These are phyloP conservation scores for Ilex paraguariensis DNA, from an alignment of 305 asterid species.

Conservation along the genomic window DNA sequence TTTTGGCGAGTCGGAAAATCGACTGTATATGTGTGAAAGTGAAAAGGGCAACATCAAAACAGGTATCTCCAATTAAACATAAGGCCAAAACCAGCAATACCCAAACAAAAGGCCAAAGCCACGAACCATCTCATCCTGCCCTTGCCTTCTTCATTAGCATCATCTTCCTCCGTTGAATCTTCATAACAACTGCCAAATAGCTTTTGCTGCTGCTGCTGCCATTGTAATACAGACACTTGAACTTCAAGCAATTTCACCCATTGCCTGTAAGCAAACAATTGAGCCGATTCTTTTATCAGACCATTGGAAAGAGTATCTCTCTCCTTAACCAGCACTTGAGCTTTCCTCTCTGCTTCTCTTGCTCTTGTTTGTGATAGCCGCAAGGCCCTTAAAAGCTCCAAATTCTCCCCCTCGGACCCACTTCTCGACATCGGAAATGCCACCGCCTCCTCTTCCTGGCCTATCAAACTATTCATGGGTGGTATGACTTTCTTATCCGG, in stretches of 20 bases:
- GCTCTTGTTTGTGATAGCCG: conserved; percentile 61
- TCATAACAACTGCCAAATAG: not conserved
- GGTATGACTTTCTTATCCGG: conserved; percentile 23
- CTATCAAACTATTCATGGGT: conserved; percentile 11
- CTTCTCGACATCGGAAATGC: not conserved
- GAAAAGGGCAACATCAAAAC: conserved; percentile 10
- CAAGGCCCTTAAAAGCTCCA: conserved; percentile 49
- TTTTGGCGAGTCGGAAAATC: no score
- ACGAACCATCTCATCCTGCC: conserved; percentile 21
- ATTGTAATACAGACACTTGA: conserved; percentile 20
- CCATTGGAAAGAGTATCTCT: conserved; percentile 32
- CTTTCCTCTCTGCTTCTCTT: conserved; percentile 60
- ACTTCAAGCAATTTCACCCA: conserved; percentile 48
- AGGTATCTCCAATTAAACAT: conserved; percentile 24
- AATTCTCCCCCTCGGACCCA: conserved; percentile 19
- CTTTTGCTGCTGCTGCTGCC: conserved; percentile 10
- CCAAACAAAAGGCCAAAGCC: conserved; percentile 42
- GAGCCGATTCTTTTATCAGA: conserved; percentile 37
- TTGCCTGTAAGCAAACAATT: conserved; percentile 37
- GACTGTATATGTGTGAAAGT: no score
- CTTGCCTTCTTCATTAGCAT: conserved; percentile 18
- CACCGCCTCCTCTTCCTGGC: conserved; percentile 9
- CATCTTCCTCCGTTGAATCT: conserved; percentile 5
- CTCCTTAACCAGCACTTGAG: conserved; percentile 28
- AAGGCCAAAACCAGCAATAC: conserved; percentile 42